A percentile compares a stretch with the other conserved stretches of the same genome.
These are phyloP conservation scores for Cryoendolithus antarcticus DNA, from an alignment of 2,329 filamentous ascomycete species.

Conservation along the genomic window DNA sequence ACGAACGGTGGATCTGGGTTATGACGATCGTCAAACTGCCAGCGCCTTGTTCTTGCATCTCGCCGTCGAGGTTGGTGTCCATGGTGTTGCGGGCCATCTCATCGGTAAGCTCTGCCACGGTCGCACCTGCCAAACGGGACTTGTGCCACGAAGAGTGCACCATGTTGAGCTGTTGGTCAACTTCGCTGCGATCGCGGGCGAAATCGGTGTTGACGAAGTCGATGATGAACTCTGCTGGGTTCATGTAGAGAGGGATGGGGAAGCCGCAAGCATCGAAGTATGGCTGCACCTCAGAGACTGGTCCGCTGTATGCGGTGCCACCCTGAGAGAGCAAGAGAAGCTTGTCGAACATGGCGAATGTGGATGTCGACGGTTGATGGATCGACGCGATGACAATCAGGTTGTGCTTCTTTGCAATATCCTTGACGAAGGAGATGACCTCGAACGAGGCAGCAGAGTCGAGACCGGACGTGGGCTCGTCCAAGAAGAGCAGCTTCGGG, in stretches of 20 bases:
- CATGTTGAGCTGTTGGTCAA: constrained; percentile 36
- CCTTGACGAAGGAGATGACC: constrained; percentile 60
- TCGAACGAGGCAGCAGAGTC: constrained; percentile 68
- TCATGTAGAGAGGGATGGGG: constrained; percentile 62
- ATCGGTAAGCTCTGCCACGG: constrained; percentile 21
- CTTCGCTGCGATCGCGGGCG: constrained; percentile 35
- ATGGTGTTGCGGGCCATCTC: constrained; percentile 24
- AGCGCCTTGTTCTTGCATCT: constrained; percentile 26
- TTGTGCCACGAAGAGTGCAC: constrained; percentile 45
- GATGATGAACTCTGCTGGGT: constrained; percentile 69
- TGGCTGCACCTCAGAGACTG: constrained; percentile 41
- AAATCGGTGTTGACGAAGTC: constrained; percentile 73
- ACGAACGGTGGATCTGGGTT: constrained; percentile 62
- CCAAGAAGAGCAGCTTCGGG: constrained; percentile 69
- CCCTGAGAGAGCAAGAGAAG: constrained; percentile 61
- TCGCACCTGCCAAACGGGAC: constrained; percentile 31
- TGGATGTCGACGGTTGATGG: constrained; percentile 71
- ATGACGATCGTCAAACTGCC: constrained; percentile 40
- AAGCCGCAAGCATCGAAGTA: constrained; percentile 57
- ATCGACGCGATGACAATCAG: constrained; percentile 72
- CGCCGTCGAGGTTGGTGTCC: constrained; percentile 18
- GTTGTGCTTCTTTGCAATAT: constrained; percentile 53
- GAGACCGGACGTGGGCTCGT: constrained; percentile 73
- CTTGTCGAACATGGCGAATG: constrained; percentile 71
- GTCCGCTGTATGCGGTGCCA: constrained; percentile 56